Evolutionary conservation across 1,139 yeast species (phyloP).

Genomic region (Candida buenavistaensis): DNA sequence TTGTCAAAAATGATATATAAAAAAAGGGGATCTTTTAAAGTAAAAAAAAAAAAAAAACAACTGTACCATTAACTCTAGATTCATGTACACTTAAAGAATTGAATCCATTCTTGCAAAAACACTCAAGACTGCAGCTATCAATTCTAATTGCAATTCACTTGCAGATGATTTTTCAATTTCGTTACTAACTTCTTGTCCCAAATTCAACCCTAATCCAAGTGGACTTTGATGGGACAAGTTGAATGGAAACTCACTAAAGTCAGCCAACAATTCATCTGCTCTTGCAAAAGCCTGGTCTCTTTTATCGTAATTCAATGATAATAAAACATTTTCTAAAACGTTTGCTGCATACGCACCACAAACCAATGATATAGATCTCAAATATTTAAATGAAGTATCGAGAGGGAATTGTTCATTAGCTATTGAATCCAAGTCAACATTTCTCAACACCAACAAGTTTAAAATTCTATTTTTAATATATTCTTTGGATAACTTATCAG

Average conservation of each 20-base stretch:
- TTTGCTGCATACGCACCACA: slow-evolving; percentile 95
- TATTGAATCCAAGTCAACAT: slow-evolving; percentile 51
- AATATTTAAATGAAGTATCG: slow-evolving; percentile 63
- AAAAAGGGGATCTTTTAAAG: neutral
- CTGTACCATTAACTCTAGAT: too few species aligned
- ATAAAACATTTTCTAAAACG: slow-evolving; percentile 87
- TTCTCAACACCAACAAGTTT: slow-evolving; percentile 68
- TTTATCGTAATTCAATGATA: slow-evolving; percentile 78
- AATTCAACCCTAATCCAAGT: slow-evolving; percentile 74
- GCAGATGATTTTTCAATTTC: slow-evolving; percentile 64
- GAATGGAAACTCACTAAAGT: slow-evolving; percentile 89
- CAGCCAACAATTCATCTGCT: slow-evolving; percentile 85
- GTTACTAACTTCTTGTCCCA: slow-evolving; percentile 62
- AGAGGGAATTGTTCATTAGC: slow-evolving; percentile 66
- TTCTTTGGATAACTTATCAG: slow-evolving; percentile 79
- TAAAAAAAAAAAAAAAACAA: neutral
- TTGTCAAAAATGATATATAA: slow-evolving; percentile 1
- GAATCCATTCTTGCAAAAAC: slow-evolving; percentile 64
- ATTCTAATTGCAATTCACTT: slow-evolving; percentile 73
- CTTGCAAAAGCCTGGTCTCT: slow-evolving; percentile 92
- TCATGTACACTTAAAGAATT: slow-evolving; percentile 41
- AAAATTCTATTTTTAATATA: slow-evolving; percentile 75
- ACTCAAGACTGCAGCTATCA: slow-evolving; percentile 82
- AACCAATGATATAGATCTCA: slow-evolving; percentile 80
- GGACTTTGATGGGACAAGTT: slow-evolving; percentile 52